Evolutionary conservation across 768 basidiomycete species (phyloP).

Genomic region (Agaricus blazei): DNA sequence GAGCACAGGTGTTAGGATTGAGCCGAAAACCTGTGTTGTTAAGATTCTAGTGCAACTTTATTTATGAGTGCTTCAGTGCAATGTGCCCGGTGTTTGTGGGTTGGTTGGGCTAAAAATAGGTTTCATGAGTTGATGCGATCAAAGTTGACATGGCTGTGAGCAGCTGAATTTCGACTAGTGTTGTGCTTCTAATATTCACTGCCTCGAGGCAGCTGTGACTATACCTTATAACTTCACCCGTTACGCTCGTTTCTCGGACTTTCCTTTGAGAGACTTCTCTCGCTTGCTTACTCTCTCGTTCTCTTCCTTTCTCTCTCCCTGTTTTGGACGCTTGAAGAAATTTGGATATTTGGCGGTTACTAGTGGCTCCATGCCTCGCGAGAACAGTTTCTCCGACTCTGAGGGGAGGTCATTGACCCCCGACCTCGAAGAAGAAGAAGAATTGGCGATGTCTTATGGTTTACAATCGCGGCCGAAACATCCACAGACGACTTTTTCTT

Average conservation of each 20-base stretch:
- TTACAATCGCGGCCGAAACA: neutral
- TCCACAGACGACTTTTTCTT: neutral
- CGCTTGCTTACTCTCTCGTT: neutral
- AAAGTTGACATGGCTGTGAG: neutral
- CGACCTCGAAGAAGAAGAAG: constrained; percentile 46
- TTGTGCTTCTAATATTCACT: neutral
- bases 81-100: too few relatives aligned
- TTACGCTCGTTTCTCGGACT: too few relatives aligned
- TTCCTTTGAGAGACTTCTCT: neutral
- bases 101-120: too few relatives aligned
- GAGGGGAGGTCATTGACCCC: constrained; percentile 63
- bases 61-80: too few relatives aligned
- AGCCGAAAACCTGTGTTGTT: too few relatives aligned
- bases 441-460: neutral
- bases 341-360: neutral
- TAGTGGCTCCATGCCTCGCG: constrained; percentile 47
- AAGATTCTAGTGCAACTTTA: too few relatives aligned
- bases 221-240: neutral
- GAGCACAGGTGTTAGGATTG: too few relatives aligned
- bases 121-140: too few relatives aligned
- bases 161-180: neutral
- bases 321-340: neutral
- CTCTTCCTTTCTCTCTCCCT: neutral
- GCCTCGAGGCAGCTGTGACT: neutral
- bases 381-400: constrained; percentile 64